A percentile compares a stretch with the other conserved stretches of the same genome.
These are phyloP conservation scores for Pistacia integerrima DNA, from an alignment of 345 rosid species.

Conservation along the genomic window DNA sequence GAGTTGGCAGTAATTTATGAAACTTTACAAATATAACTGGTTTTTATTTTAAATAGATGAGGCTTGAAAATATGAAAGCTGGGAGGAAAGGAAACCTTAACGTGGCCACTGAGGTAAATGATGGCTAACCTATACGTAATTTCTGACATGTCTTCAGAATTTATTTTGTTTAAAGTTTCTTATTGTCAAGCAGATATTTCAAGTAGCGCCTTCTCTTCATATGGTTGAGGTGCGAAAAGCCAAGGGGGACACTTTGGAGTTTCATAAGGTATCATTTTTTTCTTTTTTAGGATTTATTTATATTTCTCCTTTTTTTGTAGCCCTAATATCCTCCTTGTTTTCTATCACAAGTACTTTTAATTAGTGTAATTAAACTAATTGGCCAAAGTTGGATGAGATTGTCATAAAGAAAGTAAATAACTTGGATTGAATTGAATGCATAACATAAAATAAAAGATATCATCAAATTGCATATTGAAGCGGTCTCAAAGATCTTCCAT, in stretches of 20 bases:
- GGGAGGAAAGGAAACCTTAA: conserved; percentile 96
- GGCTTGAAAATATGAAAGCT: conserved; percentile 85
- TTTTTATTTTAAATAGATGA: conserved; percentile 50
- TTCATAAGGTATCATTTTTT: conserved; percentile 61
- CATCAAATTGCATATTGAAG: neutral
- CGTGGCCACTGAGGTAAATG: conserved; percentile 77
- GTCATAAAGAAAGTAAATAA: neutral
- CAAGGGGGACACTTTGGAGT: conserved; percentile 96
- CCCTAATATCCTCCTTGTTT: neutral
- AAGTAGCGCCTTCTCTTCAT: conserved; percentile 94
- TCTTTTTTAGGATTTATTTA: neutral
- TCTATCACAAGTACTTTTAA: neutral
- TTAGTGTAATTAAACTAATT: neutral
- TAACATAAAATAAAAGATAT: neutral
- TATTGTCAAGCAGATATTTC: conserved; percentile 61
- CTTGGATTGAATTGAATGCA: neutral
- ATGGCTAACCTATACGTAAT: neutral
- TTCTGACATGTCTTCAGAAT: neutral
- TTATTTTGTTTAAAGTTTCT: conserved; percentile 10
- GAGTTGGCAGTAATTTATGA: neutral
- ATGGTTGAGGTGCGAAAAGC: conserved; percentile 95
- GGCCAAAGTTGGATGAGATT: neutral
- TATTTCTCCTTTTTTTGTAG: neutral
- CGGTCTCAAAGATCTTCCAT: neutral
- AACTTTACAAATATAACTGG: neutral